phyloP scores from a whole-genome alignment of 495 filamentous ascomycete genomes.

The Chaetomium fimeti region DNA sequence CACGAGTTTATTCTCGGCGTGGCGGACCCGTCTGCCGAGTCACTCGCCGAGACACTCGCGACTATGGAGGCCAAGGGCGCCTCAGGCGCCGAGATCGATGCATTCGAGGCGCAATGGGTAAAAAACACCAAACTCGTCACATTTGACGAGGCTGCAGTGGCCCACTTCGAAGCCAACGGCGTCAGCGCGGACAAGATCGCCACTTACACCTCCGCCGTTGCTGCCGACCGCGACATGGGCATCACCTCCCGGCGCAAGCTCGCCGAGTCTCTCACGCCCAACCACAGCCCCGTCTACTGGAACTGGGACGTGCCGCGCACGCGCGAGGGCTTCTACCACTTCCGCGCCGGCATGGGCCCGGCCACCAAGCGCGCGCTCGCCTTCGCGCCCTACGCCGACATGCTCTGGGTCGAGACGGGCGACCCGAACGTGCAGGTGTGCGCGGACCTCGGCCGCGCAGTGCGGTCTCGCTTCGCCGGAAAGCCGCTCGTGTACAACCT shows the following conservation, averaged over 20 bases:
- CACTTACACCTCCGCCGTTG: constrained; percentile 61
- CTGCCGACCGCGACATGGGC: constrained; percentile 65
- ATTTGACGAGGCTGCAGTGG: constrained; percentile 84
- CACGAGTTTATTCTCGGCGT: constrained; percentile 95
- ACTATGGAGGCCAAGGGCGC: constrained; percentile 81
- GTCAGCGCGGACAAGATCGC: constrained; percentile 60
- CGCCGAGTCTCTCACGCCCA: constrained; percentile 58
- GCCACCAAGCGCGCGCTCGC: constrained; percentile 90
- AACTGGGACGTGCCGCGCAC: constrained; percentile 92
- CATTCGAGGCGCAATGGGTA: constrained; percentile 85
- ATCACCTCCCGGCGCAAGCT: constrained; percentile 71
- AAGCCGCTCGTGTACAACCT: constrained; percentile 97
- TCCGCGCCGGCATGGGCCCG: constrained; percentile 78
- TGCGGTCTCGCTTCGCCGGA: constrained; percentile 61
- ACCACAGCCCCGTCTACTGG: constrained; percentile 67
- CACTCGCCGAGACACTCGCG: constrained; percentile 86
- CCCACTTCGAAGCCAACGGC: constrained; percentile 65
- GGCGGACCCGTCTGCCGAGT: constrained; percentile 63
- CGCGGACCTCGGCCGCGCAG: constrained; percentile 68
- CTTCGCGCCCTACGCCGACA: constrained; percentile 89
- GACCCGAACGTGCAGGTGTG: constrained; percentile 76
- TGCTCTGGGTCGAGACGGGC: constrained; percentile 96
- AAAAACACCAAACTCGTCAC: constrained; percentile 81
- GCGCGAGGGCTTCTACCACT: constrained; percentile 95
- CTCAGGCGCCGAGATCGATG: constrained; percentile 73